Evolutionary conservation across 305 asterid genomes (phyloP).

Genomic region (Solanum aculeatissimum): DNA sequence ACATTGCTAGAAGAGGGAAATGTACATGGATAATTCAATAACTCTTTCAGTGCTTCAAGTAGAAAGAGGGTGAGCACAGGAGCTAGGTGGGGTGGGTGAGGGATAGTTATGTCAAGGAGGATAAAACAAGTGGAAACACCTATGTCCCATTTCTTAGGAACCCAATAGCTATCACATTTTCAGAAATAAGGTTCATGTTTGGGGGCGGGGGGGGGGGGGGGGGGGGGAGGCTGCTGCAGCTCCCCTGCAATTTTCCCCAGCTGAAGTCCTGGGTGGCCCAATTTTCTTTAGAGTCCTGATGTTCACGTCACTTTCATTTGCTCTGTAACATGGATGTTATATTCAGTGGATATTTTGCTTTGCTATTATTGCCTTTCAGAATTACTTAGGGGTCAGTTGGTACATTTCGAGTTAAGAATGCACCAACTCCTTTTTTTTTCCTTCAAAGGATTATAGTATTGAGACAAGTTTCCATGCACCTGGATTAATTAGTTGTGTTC

Average conservation of each 20-base stretch:
- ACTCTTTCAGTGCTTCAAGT: background rate
- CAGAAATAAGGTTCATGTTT: background rate
- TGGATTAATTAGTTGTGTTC: too few relatives aligned
- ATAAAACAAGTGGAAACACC: background rate
- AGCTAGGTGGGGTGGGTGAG: background rate
- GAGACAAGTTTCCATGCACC: too few relatives aligned
- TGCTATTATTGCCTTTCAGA: background rate
- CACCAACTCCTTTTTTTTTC: background rate
- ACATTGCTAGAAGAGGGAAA: background rate
- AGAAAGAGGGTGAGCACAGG: background rate
- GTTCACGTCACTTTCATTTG: background rate
- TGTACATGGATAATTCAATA: background rate
- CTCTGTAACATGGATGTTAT: background rate
- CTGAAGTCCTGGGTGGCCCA: background rate
- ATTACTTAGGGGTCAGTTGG: background rate
- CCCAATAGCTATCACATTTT: background rate
- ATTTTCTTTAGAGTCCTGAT: background rate
- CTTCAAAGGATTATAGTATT: too few relatives aligned
- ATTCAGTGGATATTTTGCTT: background rate
- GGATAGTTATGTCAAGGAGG: background rate
- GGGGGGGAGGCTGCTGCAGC: background rate
- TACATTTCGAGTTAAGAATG: background rate
- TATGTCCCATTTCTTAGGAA: background rate
- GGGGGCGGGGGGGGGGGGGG: background rate
- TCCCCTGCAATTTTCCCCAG: conserved; percentile 1